Evolutionary conservation across 257 asterid species (phyloP).

Genomic region (Scutellaria baicalensis): DNA sequence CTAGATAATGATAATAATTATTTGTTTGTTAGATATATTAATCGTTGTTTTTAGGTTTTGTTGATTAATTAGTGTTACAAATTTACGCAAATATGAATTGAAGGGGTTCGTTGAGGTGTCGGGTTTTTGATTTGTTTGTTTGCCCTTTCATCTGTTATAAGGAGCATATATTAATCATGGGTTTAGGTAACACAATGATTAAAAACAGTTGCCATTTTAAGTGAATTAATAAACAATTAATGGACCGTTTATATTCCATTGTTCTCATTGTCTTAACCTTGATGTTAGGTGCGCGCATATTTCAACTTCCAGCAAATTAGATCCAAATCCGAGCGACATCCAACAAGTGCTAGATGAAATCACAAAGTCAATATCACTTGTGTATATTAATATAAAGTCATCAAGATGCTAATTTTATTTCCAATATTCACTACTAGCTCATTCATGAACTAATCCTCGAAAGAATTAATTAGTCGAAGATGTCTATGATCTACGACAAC

Average conservation of each 20-base stretch:
- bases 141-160: constrained; percentile 17
- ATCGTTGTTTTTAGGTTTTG: background rate
- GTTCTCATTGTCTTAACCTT: too few relatives aligned
- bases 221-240: too few relatives aligned
- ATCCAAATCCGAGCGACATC: background rate
- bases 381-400: background rate
- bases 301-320: too few relatives aligned
- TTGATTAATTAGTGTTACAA: background rate
- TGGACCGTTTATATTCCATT: too few relatives aligned
- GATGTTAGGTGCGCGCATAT: too few relatives aligned
- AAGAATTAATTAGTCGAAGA: background rate
- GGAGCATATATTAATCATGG: background rate
- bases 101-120: constrained; percentile 1
- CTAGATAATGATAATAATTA: too few relatives aligned
- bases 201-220: too few relatives aligned
- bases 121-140: constrained; percentile 7
- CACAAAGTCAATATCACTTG: background rate
- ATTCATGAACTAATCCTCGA: too few relatives aligned
- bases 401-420: background rate
- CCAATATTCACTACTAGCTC: background rate
- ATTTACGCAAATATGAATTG: constrained; percentile 12
- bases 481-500: background rate
- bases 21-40: too few relatives aligned
- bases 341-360: background rate
- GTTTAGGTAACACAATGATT: too few relatives aligned